phyloP scores from a whole-genome alignment of 768 basidiomycete genomes.

The Gymnopilus dilepis region DNA sequence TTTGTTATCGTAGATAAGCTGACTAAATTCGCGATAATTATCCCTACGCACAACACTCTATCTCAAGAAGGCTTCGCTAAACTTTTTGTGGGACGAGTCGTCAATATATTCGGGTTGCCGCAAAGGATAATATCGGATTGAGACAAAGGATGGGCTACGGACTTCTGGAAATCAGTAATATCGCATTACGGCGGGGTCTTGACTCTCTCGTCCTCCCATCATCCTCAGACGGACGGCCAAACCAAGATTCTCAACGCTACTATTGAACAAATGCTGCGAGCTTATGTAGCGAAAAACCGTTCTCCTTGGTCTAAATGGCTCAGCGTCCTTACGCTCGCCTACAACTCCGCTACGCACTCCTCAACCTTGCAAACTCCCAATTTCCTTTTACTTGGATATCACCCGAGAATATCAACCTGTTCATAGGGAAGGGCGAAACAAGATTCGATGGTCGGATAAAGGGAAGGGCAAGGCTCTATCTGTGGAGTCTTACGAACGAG shows the following conservation, averaged over 20 bases:
- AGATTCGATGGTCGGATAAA: no score
- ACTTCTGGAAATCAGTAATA: slow-evolving; percentile 34
- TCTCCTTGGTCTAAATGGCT: slow-evolving; percentile 2
- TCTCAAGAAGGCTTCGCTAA: slow-evolving; percentile 29
- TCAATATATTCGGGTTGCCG: slow-evolving; percentile 28
- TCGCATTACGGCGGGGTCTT: slow-evolving; percentile 23
- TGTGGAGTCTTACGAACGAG: no score
- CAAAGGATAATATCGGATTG: slow-evolving; percentile 24
- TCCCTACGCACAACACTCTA: slow-evolving; percentile 24
- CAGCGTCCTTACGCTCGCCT: slow-evolving; percentile 4
- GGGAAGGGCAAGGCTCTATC: no score
- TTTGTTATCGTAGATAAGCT: slow-evolving; percentile 31
- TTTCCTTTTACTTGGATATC: slow-evolving; percentile 2
- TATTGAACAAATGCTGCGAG: slow-evolving; percentile 5
- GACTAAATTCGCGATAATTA: slow-evolving; percentile 26
- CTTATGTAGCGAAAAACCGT: slow-evolving; percentile 1
- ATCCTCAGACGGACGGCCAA: slow-evolving; percentile 28
- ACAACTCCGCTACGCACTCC: slow-evolving; percentile 7
- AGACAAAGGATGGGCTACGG: slow-evolving; percentile 27
- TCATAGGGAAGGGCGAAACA: no score
- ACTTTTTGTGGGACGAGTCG: slow-evolving; percentile 26
- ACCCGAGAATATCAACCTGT: background rate
- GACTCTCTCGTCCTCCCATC: slow-evolving; percentile 37
- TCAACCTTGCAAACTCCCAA: slow-evolving; percentile 9
- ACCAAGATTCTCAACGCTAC: slow-evolving; percentile 8